These are phyloP conservation scores for Xylaria flabelliformis DNA, from an alignment of 495 filamentous ascomycete genomes.

Conservation along the genomic window DNA sequence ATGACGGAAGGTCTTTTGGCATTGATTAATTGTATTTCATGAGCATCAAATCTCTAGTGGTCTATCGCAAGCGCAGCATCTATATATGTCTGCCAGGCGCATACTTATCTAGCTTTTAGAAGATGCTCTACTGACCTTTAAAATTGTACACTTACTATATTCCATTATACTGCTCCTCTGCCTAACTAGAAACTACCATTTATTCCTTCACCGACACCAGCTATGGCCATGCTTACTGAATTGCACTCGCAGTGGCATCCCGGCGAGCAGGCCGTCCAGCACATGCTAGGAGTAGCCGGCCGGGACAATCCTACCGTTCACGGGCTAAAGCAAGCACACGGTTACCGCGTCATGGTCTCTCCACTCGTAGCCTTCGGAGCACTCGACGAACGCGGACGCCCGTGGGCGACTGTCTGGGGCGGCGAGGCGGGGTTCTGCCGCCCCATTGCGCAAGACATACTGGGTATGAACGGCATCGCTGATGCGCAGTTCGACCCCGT, in stretches of 20 bases:
- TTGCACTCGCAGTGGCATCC: slow-evolving; percentile 43
- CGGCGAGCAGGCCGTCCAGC: slow-evolving; percentile 43
- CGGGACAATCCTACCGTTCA: slow-evolving; percentile 66
- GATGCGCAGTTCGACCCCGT: slow-evolving; percentile 70
- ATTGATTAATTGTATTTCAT: not conserved
- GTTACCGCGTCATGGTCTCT: slow-evolving; percentile 58
- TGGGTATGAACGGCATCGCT: slow-evolving; percentile 66
- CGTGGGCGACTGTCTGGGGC: slow-evolving; percentile 79
- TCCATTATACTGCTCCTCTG: not conserved
- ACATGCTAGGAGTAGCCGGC: slow-evolving; percentile 41
- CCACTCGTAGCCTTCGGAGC: slow-evolving; percentile 75
- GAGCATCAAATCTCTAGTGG: too few relatives aligned
- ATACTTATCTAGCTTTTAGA: not conserved
- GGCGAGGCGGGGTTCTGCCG: slow-evolving; percentile 70
- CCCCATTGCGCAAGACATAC: slow-evolving; percentile 60
- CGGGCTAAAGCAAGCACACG: slow-evolving; percentile 60
- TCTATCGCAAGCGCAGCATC: not conserved
- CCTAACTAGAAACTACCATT: not conserved
- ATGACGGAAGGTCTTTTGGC: not conserved
- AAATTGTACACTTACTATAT: not conserved
- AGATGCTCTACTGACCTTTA: not conserved
- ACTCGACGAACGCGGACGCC: slow-evolving; percentile 65
- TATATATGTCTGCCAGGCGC: not conserved
- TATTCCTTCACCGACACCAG: not conserved
- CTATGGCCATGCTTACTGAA: slow-evolving; percentile 28